These are phyloP conservation scores for Cutaneotrichosporon sp. DNA, from an alignment of 1,284 basidiomycete species.

Conservation along the genomic window DNA sequence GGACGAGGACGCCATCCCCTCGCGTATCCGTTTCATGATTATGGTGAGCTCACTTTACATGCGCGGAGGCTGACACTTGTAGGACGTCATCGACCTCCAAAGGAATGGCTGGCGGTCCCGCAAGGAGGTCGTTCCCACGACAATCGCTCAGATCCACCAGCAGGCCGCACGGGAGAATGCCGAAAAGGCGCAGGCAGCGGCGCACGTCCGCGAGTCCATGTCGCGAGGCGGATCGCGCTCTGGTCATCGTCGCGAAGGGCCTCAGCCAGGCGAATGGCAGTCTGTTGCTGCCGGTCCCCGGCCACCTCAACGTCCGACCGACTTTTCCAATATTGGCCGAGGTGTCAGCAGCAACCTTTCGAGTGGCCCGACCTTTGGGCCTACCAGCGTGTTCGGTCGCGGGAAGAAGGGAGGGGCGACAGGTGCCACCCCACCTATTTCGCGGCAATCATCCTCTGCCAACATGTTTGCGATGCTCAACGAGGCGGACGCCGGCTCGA, in stretches of 20 bases:
- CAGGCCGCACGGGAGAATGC: conserved; percentile 68
- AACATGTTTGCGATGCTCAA: conserved; percentile 84
- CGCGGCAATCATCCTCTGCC: conserved; percentile 67
- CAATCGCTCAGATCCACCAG: conserved; percentile 84
- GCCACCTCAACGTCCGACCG: conserved; percentile 58
- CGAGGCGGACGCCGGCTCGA: conserved; percentile 52
- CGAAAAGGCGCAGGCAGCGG: conserved; percentile 62
- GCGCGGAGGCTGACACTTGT: conserved; percentile 30
- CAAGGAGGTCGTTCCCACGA: conserved; percentile 71
- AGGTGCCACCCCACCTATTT: conserved; percentile 59
- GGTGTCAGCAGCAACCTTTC: conserved; percentile 75
- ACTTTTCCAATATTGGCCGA: conserved; percentile 72
- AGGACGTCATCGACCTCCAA: conserved; percentile 87
- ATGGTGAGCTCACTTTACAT: conserved; percentile 54
- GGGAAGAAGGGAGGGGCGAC: conserved; percentile 56
- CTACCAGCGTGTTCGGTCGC: conserved; percentile 71
- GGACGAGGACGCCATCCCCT: conserved; percentile 67
- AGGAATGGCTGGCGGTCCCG: conserved; percentile 74
- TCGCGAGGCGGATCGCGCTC: conserved; percentile 79
- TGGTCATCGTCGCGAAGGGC: conserved; percentile 63
- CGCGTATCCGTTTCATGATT: conserved; percentile 93
- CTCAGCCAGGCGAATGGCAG: conserved; percentile 70
- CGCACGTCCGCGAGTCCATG: conserved; percentile 53
- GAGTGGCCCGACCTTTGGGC: conserved; percentile 65
- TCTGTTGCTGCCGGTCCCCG: conserved; percentile 57